These are phyloP conservation scores for Ascosphaera apis DNA, from an alignment of 2,329 filamentous ascomycete genomes.

Conservation along the genomic window DNA sequence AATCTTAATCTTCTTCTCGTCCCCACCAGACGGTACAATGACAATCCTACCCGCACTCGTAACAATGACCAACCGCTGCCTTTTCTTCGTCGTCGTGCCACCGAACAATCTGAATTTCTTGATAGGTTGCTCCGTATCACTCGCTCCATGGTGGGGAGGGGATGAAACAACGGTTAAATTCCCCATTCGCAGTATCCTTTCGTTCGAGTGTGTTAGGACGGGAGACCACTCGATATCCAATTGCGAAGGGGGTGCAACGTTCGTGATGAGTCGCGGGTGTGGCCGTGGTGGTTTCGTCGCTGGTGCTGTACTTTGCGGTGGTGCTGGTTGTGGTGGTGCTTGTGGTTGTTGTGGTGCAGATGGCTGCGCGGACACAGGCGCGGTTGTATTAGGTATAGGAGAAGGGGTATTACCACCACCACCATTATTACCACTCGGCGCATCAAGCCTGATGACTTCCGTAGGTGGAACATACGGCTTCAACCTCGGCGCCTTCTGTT, in stretches of 20 bases:
- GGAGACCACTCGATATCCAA: slow-evolving; percentile 98
- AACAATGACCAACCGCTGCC: slow-evolving; percentile 81
- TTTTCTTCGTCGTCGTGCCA: slow-evolving; percentile 73
- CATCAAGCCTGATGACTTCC: slow-evolving; percentile 58
- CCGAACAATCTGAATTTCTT: slow-evolving; percentile 90
- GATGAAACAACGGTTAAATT: slow-evolving; percentile 69
- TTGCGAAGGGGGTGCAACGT: slow-evolving; percentile 87
- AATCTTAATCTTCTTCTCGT: slow-evolving; percentile 85
- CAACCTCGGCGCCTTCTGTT: slow-evolving; percentile 65
- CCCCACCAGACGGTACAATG: slow-evolving; percentile 71
- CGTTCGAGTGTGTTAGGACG: slow-evolving; percentile 71
- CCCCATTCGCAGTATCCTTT: slow-evolving; percentile 81
- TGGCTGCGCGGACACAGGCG: no score
- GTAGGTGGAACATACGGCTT: slow-evolving; percentile 63
- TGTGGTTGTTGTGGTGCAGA: no score
- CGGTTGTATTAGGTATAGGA: no score
- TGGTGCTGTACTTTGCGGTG: no score
- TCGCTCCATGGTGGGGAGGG: slow-evolving; percentile 43
- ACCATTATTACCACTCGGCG: slow-evolving; percentile 8
- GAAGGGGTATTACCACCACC: no score
- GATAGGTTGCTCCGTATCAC: slow-evolving; percentile 46
- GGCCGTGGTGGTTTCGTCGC: slow-evolving; percentile 22
- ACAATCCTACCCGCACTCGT: slow-evolving; percentile 80
- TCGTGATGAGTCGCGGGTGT: slow-evolving; percentile 68
- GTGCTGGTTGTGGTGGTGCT: no score